Evolutionary conservation across 805 yeast species (phyloP).

Genomic region (Ogataea pignaliae): DNA sequence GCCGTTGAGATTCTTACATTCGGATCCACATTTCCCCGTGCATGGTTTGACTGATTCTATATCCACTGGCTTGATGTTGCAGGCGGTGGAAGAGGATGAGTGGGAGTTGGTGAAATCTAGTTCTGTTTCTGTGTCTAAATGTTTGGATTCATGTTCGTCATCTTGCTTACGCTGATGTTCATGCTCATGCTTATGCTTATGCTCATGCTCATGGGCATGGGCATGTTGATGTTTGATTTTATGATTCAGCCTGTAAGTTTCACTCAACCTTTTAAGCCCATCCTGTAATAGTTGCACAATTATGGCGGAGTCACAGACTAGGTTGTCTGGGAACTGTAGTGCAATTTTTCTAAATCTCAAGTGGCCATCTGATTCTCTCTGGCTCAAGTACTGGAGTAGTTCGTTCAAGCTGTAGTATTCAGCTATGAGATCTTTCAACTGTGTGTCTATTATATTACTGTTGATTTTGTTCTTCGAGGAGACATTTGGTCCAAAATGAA

Average conservation of each 20-base stretch:
- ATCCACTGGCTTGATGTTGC: slow-evolving; percentile 11
- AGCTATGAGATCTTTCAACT: slow-evolving; percentile 32
- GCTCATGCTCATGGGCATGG: no score
- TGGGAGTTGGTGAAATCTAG: slow-evolving; percentile 7
- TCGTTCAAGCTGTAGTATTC: slow-evolving; percentile 50
- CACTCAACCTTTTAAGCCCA: slow-evolving; percentile 20
- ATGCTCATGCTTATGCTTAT: neutral
- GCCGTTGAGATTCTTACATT: slow-evolving; percentile 19
- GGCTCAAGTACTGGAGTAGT: slow-evolving; percentile 18
- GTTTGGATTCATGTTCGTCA: slow-evolving; percentile 9
- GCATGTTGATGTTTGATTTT: no score
- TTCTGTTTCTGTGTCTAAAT: neutral
- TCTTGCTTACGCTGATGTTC: neutral
- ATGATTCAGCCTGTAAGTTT: neutral
- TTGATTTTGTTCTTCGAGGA: slow-evolving; percentile 20
- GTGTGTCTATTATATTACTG: slow-evolving; percentile 17
- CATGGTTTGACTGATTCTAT: slow-evolving; percentile 23
- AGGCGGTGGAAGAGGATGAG: slow-evolving; percentile 9
- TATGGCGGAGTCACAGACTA: slow-evolving; percentile 74
- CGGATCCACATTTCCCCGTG: slow-evolving; percentile 25
- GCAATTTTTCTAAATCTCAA: slow-evolving; percentile 52
- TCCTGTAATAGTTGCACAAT: slow-evolving; percentile 54
- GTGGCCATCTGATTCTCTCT: slow-evolving; percentile 25
- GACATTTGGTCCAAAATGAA: slow-evolving; percentile 27
- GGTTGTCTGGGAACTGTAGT: slow-evolving; percentile 82